phyloP scores from a whole-genome alignment of 306 rosid species.

The Castanea mollissima region DNA sequence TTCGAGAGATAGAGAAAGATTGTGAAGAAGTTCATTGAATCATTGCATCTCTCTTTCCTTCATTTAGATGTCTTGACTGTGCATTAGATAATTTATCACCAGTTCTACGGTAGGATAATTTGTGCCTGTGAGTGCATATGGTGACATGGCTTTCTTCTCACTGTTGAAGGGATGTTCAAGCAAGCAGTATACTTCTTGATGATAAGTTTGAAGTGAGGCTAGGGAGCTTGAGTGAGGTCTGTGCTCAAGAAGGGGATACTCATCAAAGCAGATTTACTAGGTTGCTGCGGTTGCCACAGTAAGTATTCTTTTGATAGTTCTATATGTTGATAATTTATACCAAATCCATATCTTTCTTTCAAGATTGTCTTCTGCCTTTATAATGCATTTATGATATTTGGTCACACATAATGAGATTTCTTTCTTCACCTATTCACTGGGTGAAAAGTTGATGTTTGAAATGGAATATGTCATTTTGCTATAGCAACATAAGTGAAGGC shows the following conservation, averaged over 20 bases:
- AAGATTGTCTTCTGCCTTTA: not conserved
- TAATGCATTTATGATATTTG: not conserved
- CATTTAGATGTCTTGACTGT: not conserved
- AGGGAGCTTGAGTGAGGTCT: constrained; percentile 81
- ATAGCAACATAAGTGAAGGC: not conserved
- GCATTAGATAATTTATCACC: not conserved
- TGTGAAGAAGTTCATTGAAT: no score
- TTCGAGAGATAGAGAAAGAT: no score
- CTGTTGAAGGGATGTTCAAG: constrained; percentile 81
- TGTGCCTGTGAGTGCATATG: constrained; percentile 3
- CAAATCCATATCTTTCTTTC: not conserved
- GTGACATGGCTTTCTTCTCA: constrained; percentile 33
- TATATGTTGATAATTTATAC: constrained; percentile 1
- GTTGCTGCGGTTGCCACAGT: constrained; percentile 71
- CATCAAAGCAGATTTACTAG: constrained; percentile 79
- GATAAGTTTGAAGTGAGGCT: constrained; percentile 93
- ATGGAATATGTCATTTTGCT: not conserved
- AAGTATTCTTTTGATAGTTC: constrained; percentile 23
- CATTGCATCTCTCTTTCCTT: not conserved
- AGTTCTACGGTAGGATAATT: not conserved
- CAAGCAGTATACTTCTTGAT: constrained; percentile 91
- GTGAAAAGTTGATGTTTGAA: not conserved
- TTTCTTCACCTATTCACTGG: not conserved
- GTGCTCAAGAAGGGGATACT: constrained; percentile 80
- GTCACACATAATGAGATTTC: not conserved